Evolutionary conservation across 768 basidiomycete genomes (phyloP), one percentile per base, ranked within the genome.

Genomic region (Dentipellis sp.): DNA sequence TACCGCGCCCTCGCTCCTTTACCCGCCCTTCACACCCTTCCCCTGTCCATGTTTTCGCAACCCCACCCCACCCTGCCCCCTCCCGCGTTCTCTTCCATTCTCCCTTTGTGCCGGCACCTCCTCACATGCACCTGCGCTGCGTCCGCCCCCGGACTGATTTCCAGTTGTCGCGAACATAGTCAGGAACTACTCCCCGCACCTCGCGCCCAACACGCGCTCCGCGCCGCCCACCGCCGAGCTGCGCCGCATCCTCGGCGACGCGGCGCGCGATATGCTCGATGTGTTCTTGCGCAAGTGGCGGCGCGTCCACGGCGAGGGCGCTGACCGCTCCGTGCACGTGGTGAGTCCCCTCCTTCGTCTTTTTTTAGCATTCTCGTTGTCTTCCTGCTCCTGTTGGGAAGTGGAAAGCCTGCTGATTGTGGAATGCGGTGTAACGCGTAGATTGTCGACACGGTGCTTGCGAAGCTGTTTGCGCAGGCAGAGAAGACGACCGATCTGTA

Each of bases 121-220:
- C 59, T 61, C 48, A 60, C 54, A 52, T 58, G 29, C 29, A 29
- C 29, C 3, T 29, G 29, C 29, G 29, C 64, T 50, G 57, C 45
- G 74, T 69, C 72, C 72, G 70, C 74, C 63, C 59, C 68, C 76
- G 78, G 76, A 83, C 86, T 88, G 81, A 87, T 74, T 59, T 72
- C 66, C 74, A 94, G 93, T 94, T 80, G 79, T 79, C 70, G 79
- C 76, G 64, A 91, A 92, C 78, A 75, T 94, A 88, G 89, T 91
- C 77, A 79, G 81, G 76, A 93, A 94, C 66, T 94, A 94, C 68
- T 89, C 88, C 46, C 92, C 93, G 14, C 86, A 94, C 71, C 78
- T 95, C 62, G 69, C 81, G 22, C 88, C 83, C 17, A 76, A 82
- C 63, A 83, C 86, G 3, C 79, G 77, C 23, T 73, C 77, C 19